Evolutionary conservation across 2,329 filamentous ascomycete genomes (phyloP), one percentile per base, ranked within the genome.

Genomic region (Domatiomyces catenatus): DNA sequence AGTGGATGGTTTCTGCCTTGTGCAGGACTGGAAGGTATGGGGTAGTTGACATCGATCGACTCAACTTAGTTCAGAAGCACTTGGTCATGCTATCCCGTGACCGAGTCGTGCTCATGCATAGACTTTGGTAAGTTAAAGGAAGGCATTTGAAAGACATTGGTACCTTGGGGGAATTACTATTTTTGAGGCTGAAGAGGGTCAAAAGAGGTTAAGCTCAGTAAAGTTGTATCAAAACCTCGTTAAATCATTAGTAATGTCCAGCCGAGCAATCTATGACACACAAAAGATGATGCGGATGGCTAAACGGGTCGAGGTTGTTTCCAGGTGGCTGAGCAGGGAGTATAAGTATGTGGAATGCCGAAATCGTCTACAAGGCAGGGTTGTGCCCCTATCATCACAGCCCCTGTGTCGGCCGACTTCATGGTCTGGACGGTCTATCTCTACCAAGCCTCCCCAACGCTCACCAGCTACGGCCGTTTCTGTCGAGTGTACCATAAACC

Each of bases 401-500:
- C 19, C 43, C 7, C 6, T 17, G 8, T 24, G 42, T 19, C 47
- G 19, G 15, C 44, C 19, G 18, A 42, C 44, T 48, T 48, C 48
- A 24, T 45, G 44, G 44, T 47, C 48, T 53, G 48, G 28, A 18
- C 44, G 46, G 18, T 54, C 47, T 42, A 51, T 53, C 42, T 58
- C 52, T 43, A 56, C 54, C 17, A 36, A 51, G 18, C 42, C 52
- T 19, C 45, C 48, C 17, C 57, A 54, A 15, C 53, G 52, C 24
- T 54, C 52, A 26, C 59, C 60, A 26, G 55, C 57, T 2, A 52
- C 53, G 24, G 24, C 56, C 8, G 54, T 56, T 7, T 53, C 57
- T 5, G 52, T 55, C 22, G 55, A 62, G 51, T 53, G 55, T n/a
- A 52, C 59, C 52, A 53, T 52, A 22, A 61, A 59, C 45, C 56